These are phyloP conservation scores for Sugiyamaella americana DNA, from an alignment of 805 yeast genomes.

Conservation along the genomic window DNA sequence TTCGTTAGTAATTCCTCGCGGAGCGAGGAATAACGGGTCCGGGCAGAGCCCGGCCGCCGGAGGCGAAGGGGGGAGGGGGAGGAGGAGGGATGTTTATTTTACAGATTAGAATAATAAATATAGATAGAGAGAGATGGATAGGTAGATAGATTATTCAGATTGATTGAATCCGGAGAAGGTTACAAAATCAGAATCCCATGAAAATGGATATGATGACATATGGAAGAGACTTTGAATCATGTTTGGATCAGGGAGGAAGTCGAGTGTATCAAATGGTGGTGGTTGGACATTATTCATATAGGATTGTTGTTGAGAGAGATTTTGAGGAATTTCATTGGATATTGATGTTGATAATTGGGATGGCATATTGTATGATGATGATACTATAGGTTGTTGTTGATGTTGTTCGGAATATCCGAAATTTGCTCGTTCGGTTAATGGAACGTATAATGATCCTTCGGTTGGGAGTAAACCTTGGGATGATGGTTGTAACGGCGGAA, in stretches of 20 bases:
- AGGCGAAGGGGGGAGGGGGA: too few relatives aligned
- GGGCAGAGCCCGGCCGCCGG: too few relatives aligned
- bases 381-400: background rate
- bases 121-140: too few relatives aligned
- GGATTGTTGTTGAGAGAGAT: background rate
- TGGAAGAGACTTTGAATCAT: constrained; percentile 14
- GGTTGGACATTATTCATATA: background rate
- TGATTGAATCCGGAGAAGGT: constrained; percentile 1
- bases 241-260: constrained; percentile 7
- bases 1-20: too few relatives aligned
- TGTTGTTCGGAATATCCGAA: background rate
- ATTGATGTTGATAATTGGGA: too few relatives aligned
- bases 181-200: constrained; percentile 8
- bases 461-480: background rate
- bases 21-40: too few relatives aligned
- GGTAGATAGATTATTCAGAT: too few relatives aligned
- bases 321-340: background rate
- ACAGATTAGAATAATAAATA: too few relatives aligned
- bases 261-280: background rate
- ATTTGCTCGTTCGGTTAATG: background rate
- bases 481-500: background rate
- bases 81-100: too few relatives aligned
- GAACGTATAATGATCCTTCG: background rate
- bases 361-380: background rate
- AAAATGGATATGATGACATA: constrained; percentile 10